Evolutionary conservation across 257 asterid species (phyloP).

Genomic region (Striga asiatica): DNA sequence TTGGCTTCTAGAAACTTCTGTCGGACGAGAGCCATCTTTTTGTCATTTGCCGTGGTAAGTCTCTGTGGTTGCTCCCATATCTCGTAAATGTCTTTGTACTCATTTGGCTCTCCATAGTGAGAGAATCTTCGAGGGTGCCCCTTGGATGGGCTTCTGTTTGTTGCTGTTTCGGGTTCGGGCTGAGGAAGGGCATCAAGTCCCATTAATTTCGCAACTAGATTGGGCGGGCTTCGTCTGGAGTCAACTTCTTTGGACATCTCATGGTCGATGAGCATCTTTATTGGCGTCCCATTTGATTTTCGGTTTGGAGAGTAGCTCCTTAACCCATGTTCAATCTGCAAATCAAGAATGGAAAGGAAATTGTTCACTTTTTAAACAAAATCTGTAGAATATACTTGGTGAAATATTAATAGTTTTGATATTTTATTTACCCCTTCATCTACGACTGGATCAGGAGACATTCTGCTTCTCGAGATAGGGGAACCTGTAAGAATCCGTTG

Average conservation of each 20-base stretch:
- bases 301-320: conserved; percentile 33
- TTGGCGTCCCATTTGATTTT: conserved; percentile 57
- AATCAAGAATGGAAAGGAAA: conserved; percentile 17
- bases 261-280: conserved; percentile 87
- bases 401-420: conserved; percentile 5
- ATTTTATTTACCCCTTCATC: conserved; percentile 57
- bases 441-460: conserved; percentile 42
- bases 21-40: conserved; percentile 74
- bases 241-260: conserved; percentile 86
- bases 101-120: conserved; percentile 37
- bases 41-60: conserved; percentile 36
- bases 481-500: conserved; percentile 42
- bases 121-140: conserved; percentile 46
- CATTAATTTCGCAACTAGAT: conserved; percentile 91
- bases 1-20: conserved; percentile 90
- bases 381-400: conserved; percentile 14
- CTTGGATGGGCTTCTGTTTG: conserved; percentile 31
- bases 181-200: conserved; percentile 91
- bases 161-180: conserved; percentile 41
- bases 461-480: conserved; percentile 60
- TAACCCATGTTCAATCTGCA: conserved; percentile 54
- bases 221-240: conserved; percentile 48
- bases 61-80: conserved; percentile 47
- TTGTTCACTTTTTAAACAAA: conserved; percentile 9
- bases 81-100: conserved; percentile 57